A percentile compares a stretch with the other conserved stretches of the same genome.
Conservation (phyloP, 495 filamentous ascomycete genomes). For the Penicillium samsonianum region DNA sequence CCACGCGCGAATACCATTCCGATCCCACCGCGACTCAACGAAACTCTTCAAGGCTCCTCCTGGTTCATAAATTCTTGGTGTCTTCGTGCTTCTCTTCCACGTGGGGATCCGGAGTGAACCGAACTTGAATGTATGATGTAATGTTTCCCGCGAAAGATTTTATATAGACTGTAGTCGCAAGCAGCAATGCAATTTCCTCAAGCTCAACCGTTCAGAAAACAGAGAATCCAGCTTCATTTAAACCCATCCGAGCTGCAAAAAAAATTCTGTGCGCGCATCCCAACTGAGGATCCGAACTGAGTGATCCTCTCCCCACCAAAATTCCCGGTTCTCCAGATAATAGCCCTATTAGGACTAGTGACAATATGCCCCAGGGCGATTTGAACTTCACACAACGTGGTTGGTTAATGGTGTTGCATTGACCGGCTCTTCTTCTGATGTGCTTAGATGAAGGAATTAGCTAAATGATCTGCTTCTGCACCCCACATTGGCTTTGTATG, state of each 20-base stretch:
- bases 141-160: neutral
- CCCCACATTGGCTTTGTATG: conserved; percentile 7
- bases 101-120: neutral
- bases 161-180: neutral
- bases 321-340: conserved; percentile 26
- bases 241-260: neutral
- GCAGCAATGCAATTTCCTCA: neutral
- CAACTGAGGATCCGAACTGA: conserved; percentile 7
- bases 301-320: conserved; percentile 9
- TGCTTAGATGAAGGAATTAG: conserved; percentile 24
- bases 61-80: neutral
- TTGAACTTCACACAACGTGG: neutral
- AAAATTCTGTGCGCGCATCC: neutral
- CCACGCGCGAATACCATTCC: conserved; percentile 31
- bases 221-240: neutral
- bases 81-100: neutral
- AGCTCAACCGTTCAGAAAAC: neutral
- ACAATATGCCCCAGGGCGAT: conserved; percentile 4
- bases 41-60: neutral
- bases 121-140: conserved; percentile 16
- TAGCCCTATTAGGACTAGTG: conserved; percentile 31
- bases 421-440: conserved; percentile 14
- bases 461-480: conserved; percentile 17
- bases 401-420: conserved; percentile 10
- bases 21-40: neutral